Evolutionary conservation across 768 basidiomycete genomes (phyloP).

Genomic region (Amylocystis lapponica): DNA sequence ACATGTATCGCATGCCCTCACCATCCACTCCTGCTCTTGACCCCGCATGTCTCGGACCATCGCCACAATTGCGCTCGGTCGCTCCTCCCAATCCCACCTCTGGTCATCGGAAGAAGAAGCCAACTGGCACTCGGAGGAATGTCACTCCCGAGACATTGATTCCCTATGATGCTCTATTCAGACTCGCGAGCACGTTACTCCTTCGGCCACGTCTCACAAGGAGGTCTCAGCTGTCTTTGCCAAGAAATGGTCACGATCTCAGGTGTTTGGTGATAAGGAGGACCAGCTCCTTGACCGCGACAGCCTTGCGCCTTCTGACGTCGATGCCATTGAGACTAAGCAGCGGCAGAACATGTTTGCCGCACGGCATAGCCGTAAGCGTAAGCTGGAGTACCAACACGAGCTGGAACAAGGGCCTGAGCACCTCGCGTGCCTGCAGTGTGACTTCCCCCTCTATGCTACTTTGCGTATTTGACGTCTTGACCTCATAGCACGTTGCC

Average conservation of each 20-base stretch:
- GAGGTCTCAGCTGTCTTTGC: constrained; percentile 68
- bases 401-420: constrained; percentile 56
- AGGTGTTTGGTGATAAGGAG: constrained; percentile 41
- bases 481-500: no score
- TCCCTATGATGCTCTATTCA: constrained; percentile 74
- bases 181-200: constrained; percentile 61
- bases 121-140: constrained; percentile 71
- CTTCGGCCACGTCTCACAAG: constrained; percentile 75
- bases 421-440: no score
- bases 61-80: constrained; percentile 22
- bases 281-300: constrained; percentile 43
- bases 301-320: constrained; percentile 40
- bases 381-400: constrained; percentile 66
- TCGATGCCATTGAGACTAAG: constrained; percentile 72
- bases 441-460: no score
- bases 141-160: constrained; percentile 60
- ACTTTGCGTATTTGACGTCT: no score
- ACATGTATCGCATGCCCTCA: constrained; percentile 41
- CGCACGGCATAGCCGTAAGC: constrained; percentile 71
- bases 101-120: constrained; percentile 28
- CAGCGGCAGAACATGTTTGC: constrained; percentile 82
- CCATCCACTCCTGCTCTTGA: constrained; percentile 48
- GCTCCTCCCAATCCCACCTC: constrained; percentile 15
- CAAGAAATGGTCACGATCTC: constrained; percentile 51
- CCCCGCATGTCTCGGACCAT: constrained; percentile 27